Base-by-base conservation (phyloP, 2,329 filamentous ascomycete species). In the Monosporascus sp. region DNA sequence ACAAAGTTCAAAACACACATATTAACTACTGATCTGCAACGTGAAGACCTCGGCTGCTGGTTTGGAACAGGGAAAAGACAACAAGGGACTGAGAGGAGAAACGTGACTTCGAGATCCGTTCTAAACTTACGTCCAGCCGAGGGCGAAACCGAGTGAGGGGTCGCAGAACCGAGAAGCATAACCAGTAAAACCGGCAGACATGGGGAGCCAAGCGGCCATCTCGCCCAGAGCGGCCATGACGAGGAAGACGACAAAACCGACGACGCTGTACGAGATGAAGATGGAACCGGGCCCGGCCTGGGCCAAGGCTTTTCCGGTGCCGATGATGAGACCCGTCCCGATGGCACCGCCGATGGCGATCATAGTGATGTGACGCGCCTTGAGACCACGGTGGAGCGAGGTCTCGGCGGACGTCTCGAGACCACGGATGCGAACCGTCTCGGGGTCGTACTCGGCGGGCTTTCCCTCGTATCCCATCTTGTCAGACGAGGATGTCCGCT, bases 171-270 rank as follows among this genome's bases (percentile, higher is more conserved):
- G 81, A 55, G 84, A 80, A 24, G 89, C 88, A 65, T 92, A 94
- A 63, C 88, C 88, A 56, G 88, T 88, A 71, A 94, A 95, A 61
- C 89, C 89, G 66, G 87, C 83, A 51, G 83, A 81, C 63, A 91
- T 77, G 49, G 89, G 89, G 36, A 94, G 71, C 87, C 88, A 94
- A 50, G 89, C 82, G 8, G 89, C 88, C 88, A 94, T 94, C 70
- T 93, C 89, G 57, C 89, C 89, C 4, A 94, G 81, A 53, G 82
- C 86, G 54, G 85, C 85, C 88, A 94, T 91, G 61, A 94, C 89
- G 43, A 90, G 74, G 70, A 85, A 94, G 60, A 93, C 89, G 55
- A 94, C 71, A 47, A 86, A 71, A 59, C 87, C 87, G 59, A 89
- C 80, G 57, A 87, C 68, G 38, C 81, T 77, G 72, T 90, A 90